Evolutionary conservation across 2,329 filamentous ascomycete genomes (phyloP), one percentile per base, ranked within the genome.

Genomic region (Ascochyta rabiei): DNA sequence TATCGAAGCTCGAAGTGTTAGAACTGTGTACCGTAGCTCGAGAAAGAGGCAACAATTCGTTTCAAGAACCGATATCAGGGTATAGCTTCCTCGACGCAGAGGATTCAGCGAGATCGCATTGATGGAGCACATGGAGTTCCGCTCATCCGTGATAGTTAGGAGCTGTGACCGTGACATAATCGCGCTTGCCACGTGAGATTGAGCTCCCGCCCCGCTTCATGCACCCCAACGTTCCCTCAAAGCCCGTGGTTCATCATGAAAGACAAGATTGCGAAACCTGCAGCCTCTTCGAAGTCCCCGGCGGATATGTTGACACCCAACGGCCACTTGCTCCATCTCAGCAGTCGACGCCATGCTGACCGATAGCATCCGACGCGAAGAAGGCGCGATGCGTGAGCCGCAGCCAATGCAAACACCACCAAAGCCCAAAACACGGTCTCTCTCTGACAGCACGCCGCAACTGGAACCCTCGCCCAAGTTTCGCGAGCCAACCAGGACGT

Each of bases 381-480:
- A 65, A 52, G 53, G 56, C 51, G 45, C 57, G 38, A 46, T 61
- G 10, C 24, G 33, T 39, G 54, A 59, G 38, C 54, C 60, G 16
- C 60, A 64, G 43, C 55, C 58, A 35, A 59, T 63, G 33, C 54
- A 41, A 3, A 51, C 47, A 44, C 73, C 75, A 30, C 67, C 69
- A 51, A 74, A 72, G 57, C 71, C 72, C 26, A 79, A 79, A 66
- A 68, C 69, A 46, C 73, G 78, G 46, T 80, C 77, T 40, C 71
- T 80, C 38, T 79, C 77, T 30, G 77, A 80, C 62, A 77, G 75
- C 48, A 70, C 75, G 16, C 74, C 75, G 30, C 69, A 73, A 59
- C 68, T 81, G 16, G 76, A 76, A 47, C 79, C 79, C 9, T 80
- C 78, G 7, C 79, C 79, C 13, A 78, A 76, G 48, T 76, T 81